Evolutionary conservation across 1,139 yeast species (phyloP).

Genomic region (Taphrina flavorubra): DNA sequence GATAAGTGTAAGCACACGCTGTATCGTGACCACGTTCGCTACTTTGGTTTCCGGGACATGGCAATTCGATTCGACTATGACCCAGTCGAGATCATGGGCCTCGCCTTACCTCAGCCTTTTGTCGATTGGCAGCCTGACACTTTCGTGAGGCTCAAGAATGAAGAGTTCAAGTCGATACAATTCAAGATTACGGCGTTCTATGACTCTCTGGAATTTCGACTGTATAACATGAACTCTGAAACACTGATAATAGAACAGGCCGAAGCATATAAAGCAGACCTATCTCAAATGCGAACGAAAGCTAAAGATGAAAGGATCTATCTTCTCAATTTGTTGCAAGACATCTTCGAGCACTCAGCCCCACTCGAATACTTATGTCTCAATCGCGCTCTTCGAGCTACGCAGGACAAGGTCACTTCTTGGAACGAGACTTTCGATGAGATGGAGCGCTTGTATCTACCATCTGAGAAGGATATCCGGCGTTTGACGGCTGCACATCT

Average conservation of each 20-base stretch:
- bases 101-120: conserved; percentile 76
- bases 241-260: conserved; percentile 66
- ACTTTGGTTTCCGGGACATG: conserved; percentile 80
- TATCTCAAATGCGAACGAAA: conserved; percentile 64
- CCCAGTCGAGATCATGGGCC: conserved; percentile 73
- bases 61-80: conserved; percentile 82
- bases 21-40: conserved; percentile 78
- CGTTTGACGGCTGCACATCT: conserved; percentile 88
- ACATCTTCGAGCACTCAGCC: conserved; percentile 61
- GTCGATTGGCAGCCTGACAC: conserved; percentile 74
- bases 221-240: conserved; percentile 81
- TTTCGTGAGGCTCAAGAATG: conserved; percentile 71
- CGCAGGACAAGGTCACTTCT: conserved; percentile 80
- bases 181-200: conserved; percentile 67
- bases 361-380: conserved; percentile 73
- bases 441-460: conserved; percentile 80
- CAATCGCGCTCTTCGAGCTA: conserved; percentile 69
- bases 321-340: conserved; percentile 58
- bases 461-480: conserved; percentile 92
- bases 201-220: conserved; percentile 71
- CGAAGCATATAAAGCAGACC: conserved; percentile 67
- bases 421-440: conserved; percentile 88
- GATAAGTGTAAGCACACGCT: conserved; percentile 79
- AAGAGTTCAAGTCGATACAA: conserved; percentile 62
- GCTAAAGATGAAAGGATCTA: conserved; percentile 61